Evolutionary conservation across 495 filamentous ascomycete genomes (phyloP).

Genomic region (Parachaetomium inaequale): DNA sequence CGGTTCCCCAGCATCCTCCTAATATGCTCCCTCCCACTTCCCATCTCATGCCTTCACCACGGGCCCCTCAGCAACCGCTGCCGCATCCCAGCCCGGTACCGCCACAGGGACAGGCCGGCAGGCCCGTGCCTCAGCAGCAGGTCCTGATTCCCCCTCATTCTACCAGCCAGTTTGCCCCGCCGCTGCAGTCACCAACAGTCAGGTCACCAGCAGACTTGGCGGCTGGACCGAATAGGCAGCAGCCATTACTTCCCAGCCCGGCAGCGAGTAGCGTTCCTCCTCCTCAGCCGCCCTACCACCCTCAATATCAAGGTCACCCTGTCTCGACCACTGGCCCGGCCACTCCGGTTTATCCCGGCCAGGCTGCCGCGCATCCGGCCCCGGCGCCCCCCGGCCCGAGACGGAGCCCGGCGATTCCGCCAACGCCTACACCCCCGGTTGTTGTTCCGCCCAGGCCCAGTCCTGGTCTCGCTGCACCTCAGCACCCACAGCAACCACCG

Average conservation of each 20-base stretch:
- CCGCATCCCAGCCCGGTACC: slow-evolving; percentile 26
- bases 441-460: slow-evolving; percentile 16
- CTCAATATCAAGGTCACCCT: slow-evolving; percentile 21
- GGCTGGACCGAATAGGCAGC: slow-evolving; percentile 4
- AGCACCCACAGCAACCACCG: slow-evolving; percentile 23
- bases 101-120: slow-evolving; percentile 26
- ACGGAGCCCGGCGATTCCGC: slow-evolving; percentile 14
- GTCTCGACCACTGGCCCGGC: slow-evolving; percentile 6
- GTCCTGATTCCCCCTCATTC: slow-evolving; percentile 40
- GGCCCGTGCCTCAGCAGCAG: slow-evolving; percentile 28
- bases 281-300: slow-evolving; percentile 18
- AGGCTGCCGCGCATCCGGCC: slow-evolving; percentile 9
- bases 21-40: background rate
- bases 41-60: slow-evolving; percentile 19
- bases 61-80: slow-evolving; percentile 17
- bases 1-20: slow-evolving; percentile 26
- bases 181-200: slow-evolving; percentile 29
- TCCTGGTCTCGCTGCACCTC: slow-evolving; percentile 23
- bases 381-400: slow-evolving; percentile 15
- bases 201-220: slow-evolving; percentile 16
- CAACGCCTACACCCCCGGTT: slow-evolving; percentile 31
- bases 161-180: slow-evolving; percentile 35
- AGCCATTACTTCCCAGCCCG: slow-evolving; percentile 9
- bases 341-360: slow-evolving; percentile 15
- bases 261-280: slow-evolving; percentile 9